Evolutionary conservation across 495 filamentous ascomycete species (phyloP).

Genomic region (Corynascus novoguineensis): DNA sequence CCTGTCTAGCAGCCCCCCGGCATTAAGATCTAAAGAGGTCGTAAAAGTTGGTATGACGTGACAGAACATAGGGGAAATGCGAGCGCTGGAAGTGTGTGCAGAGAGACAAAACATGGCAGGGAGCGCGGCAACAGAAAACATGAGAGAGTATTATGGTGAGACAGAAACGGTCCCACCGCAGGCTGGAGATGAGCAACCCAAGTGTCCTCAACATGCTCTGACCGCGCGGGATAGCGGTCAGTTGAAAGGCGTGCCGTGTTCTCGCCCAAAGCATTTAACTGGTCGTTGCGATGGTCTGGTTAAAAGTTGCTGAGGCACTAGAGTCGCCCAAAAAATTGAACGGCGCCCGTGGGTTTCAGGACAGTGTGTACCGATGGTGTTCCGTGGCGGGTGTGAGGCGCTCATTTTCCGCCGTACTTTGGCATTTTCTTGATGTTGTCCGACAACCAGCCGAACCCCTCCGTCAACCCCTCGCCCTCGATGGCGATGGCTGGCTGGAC

Average conservation of each 20-base stretch:
- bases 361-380: not conserved
- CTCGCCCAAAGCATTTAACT: too few relatives aligned
- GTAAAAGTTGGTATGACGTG: conserved; percentile 7
- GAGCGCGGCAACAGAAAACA: not conserved
- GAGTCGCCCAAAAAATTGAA: too few relatives aligned
- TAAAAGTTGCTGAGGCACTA: too few relatives aligned
- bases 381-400: not conserved
- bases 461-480: conserved; percentile 86
- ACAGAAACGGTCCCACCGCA: too few relatives aligned
- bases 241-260: too few relatives aligned
- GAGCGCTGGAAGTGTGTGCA: not conserved
- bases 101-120: conserved; percentile 3
- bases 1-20: not conserved
- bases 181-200: too few relatives aligned
- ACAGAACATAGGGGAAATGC: not conserved
- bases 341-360: too few relatives aligned
- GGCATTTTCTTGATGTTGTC: conserved; percentile 83
- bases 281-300: too few relatives aligned
- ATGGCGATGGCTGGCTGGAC: conserved; percentile 94
- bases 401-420: conserved; percentile 46
- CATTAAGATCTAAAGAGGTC: conserved; percentile 11
- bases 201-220: too few relatives aligned
- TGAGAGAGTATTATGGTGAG: not conserved
- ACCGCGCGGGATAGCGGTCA: too few relatives aligned
- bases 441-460: conserved; percentile 89